Base-by-base conservation (phyloP, 768 basidiomycete species). In the Obba rivulosa region DNA sequence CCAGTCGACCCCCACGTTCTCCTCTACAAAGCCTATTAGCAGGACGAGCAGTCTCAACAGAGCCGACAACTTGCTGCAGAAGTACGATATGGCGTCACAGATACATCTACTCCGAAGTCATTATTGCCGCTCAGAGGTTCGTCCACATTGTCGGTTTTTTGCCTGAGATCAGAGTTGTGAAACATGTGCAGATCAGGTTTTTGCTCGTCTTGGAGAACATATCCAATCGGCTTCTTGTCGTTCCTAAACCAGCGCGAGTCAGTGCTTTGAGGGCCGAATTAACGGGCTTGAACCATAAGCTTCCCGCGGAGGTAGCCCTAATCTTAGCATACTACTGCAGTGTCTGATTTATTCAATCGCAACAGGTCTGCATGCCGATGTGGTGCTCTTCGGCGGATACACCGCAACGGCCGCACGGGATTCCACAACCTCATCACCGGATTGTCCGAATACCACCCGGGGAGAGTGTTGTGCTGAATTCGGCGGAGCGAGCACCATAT, bases 391-490 rank as follows among this genome's bases (percentile, higher is more conserved):
- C 88, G 7, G 83, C 91, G 13, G 85, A 88, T 62, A 63, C 66
- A 21, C 71, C 74, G 21, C 65, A 63, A 49, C 56, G 66, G 18
- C 64, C 67, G 13, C 60, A 59, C 24, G 64, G 66, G 34, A 66
- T 72, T 35, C 72, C 77, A 5, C 72, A 80, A 58, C 81, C 87
- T 4, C 95, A 98, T 63, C 93, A 97, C 63, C 85, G 92, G 37
- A 91, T 99, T 44, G 93, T 98, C 43, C 84, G 96, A 54, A 95
- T 99, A 60, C 94, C 95, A 10, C 95, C 96, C 2, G 92, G 94
- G 13, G 96, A 99, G 71, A 88, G 91, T 48, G 96, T 98, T 39
- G 96, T 98, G 9, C 77, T 99, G 22, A 99, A 99, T 63, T 98
- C 95, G 17, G 96, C 96, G 3, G 94, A 99, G 66, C 80, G 89